A percentile compares a stretch with the other conserved stretches of the same genome.
Evolutionary conservation across 176 grass and related monocot species (phyloP).

Genomic region (Bolboschoenus planiculmis): DNA sequence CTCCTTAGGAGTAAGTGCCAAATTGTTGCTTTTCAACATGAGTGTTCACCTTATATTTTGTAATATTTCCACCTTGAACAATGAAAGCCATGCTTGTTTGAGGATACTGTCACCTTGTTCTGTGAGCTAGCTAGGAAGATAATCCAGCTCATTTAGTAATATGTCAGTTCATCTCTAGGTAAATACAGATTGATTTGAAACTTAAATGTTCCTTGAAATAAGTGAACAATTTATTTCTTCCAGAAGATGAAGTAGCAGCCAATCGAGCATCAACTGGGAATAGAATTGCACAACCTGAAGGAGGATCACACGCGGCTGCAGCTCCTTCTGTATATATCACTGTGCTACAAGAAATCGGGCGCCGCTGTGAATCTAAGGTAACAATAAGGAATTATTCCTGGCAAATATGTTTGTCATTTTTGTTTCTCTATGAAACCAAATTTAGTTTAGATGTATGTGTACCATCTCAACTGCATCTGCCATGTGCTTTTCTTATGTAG

Average conservation of each 20-base stretch:
- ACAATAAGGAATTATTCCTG: not conserved
- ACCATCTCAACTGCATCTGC: not conserved
- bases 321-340: constrained; percentile 49
- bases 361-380: constrained; percentile 65
- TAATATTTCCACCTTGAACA: not conserved
- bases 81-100: not conserved
- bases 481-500: constrained; percentile 26
- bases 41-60: not conserved
- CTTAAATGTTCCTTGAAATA: constrained; percentile 9
- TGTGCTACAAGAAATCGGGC: constrained; percentile 78
- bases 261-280: constrained; percentile 30
- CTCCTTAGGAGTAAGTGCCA: not conserved
- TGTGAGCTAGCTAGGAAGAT: not conserved
- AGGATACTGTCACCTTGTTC: not conserved
- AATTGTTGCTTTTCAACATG: not conserved
- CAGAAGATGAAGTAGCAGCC: constrained; percentile 50
- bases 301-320: constrained; percentile 26
- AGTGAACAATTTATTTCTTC: constrained; percentile 28
- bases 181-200: not conserved
- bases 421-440: not conserved
- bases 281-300: constrained; percentile 43
- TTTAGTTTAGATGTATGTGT: not conserved
- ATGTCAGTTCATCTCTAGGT: not conserved
- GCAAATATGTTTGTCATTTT: not conserved
- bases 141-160: not conserved